Evolutionary conservation across 371 early-diverging fungal species (phyloP).

Genomic region (Mucor sp.): DNA sequence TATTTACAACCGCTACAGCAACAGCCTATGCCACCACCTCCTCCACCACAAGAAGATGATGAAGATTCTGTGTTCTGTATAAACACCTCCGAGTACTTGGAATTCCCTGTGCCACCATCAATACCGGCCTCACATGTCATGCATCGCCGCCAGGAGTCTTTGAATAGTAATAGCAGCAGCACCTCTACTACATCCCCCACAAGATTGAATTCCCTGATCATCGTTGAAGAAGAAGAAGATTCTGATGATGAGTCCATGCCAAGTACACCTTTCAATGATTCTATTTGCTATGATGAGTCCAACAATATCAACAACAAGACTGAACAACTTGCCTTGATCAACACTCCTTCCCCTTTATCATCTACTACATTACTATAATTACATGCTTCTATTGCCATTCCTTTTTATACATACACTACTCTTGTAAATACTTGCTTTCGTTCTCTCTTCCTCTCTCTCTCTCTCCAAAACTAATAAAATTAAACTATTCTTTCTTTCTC

Average conservation of each 20-base stretch:
- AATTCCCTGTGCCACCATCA: background rate
- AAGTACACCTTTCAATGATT: background rate
- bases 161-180: too few species aligned
- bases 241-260: background rate
- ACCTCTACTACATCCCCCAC: background rate
- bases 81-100: background rate
- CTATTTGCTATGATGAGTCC: background rate
- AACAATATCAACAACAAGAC: background rate
- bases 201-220: background rate
- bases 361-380: background rate
- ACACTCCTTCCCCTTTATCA: background rate
- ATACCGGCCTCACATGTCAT: background rate
- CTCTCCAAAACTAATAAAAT: background rate
- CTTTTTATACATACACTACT: background rate
- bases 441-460: background rate
- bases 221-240: background rate
- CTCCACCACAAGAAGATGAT: background rate
- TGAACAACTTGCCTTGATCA: background rate
- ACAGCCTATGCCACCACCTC: background rate
- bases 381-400: background rate
- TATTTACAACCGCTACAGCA: background rate
- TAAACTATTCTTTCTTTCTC: too few species aligned
- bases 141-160: background rate
- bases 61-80: slow-evolving; percentile 3
- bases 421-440: background rate